Evolutionary conservation across 345 rosid genomes (phyloP).

Genomic region (Aurinia saxatilis): DNA sequence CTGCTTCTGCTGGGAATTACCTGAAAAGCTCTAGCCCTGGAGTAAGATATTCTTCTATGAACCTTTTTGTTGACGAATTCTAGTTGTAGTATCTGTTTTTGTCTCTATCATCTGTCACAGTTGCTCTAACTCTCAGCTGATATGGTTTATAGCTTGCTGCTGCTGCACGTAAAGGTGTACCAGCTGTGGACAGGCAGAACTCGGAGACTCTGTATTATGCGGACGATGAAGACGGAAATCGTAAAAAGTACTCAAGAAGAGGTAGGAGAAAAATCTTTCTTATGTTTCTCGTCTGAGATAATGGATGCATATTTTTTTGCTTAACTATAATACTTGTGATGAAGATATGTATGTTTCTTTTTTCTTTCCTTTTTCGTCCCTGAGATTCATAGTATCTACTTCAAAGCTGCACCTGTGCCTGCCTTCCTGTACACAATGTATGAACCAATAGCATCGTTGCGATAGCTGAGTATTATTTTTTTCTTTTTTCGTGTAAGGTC

Average conservation of each 20-base stretch:
- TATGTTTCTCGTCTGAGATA: not conserved
- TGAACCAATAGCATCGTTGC: not conserved
- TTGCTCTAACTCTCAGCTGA: not conserved
- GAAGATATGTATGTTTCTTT: not conserved
- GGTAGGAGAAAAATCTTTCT: constrained; percentile 35
- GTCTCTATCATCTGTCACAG: not conserved
- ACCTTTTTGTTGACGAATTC: not conserved
- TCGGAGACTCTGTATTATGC: constrained; percentile 75
- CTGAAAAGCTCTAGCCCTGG: constrained; percentile 63
- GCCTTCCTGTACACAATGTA: not conserved
- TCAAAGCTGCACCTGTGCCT: not conserved
- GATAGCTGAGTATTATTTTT: not conserved
- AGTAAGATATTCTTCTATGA: constrained; percentile 44
- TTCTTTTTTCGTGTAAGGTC: constrained; percentile 40
- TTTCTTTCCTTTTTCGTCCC: not conserved
- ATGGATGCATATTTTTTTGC: not conserved
- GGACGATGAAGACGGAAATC: constrained; percentile 91
- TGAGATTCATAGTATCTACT: not conserved
- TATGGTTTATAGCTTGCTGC: constrained; percentile 56
- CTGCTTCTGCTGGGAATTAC: constrained; percentile 63
- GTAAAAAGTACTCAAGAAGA: constrained; percentile 78
- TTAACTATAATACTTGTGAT: not conserved
- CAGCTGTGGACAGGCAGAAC: constrained; percentile 66
- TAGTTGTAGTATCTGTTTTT: not conserved
- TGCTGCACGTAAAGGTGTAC: constrained; percentile 75